Conservation (phyloP, 306 rosid genomes). For the Lathyrus aphaca region DNA sequence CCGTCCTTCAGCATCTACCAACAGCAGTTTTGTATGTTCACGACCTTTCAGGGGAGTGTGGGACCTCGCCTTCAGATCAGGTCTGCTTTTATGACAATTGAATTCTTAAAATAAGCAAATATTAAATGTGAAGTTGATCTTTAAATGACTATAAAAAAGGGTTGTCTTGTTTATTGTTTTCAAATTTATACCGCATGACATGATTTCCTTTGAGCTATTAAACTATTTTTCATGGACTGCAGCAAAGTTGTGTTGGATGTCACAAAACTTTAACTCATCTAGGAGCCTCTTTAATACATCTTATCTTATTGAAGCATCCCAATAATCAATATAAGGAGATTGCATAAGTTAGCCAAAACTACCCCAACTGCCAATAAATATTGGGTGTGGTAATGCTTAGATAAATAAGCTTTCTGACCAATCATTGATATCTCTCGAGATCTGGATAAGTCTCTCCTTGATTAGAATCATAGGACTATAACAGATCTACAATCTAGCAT, state of each 20-base stretch:
- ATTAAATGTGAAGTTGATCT: slow-evolving; percentile 3
- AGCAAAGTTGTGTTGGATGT: background rate
- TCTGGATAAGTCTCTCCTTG: background rate
- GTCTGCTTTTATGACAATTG: slow-evolving; percentile 51
- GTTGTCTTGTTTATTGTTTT: slow-evolving; percentile 3
- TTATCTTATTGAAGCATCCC: background rate
- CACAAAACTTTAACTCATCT: background rate
- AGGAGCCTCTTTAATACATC: background rate
- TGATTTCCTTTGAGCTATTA: slow-evolving; percentile 12
- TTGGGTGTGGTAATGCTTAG: background rate
- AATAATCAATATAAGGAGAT: background rate
- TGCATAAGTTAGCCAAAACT: background rate
- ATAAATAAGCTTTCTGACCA: background rate
- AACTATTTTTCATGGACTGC: background rate
- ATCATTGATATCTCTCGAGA: background rate
- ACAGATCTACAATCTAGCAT: background rate
- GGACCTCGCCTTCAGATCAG: slow-evolving; percentile 95
- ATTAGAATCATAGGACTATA: background rate
- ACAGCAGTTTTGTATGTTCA: slow-evolving; percentile 92
- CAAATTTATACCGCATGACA: slow-evolving; percentile 24
- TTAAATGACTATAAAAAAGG: slow-evolving; percentile 6
- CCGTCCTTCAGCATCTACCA: slow-evolving; percentile 87
- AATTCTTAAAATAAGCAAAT: slow-evolving; percentile 32
- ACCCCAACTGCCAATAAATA: background rate
- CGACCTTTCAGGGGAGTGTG: slow-evolving; percentile 96